These are phyloP conservation scores for Drechslerella coelobrocha DNA, from an alignment of 2,329 filamentous ascomycete genomes.

Conservation along the genomic window DNA sequence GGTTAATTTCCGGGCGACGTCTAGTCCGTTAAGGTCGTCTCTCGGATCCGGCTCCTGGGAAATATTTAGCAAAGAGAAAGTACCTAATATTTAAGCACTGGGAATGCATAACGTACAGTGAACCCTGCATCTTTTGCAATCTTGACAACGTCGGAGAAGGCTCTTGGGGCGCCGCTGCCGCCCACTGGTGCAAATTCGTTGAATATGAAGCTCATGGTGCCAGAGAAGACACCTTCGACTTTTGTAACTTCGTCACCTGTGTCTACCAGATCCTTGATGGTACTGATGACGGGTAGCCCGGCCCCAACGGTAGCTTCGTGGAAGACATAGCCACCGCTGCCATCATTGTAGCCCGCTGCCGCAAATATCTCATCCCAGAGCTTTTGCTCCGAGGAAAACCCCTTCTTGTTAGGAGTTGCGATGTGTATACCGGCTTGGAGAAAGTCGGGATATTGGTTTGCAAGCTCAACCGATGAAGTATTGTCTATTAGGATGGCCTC, in stretches of 20 bases:
- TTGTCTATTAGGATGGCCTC: slow-evolving; percentile 91
- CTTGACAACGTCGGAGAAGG: slow-evolving; percentile 89
- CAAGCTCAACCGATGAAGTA: slow-evolving; percentile 87
- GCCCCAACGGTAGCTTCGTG: slow-evolving; percentile 95
- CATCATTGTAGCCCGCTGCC: slow-evolving; percentile 67
- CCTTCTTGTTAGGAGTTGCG: slow-evolving; percentile 98
- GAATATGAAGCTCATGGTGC: slow-evolving; percentile 97
- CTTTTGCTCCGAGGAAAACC: slow-evolving; percentile 80
- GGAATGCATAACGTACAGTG: slow-evolving; percentile 60
- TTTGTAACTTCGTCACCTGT: slow-evolving; percentile 90
- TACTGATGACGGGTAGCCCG: slow-evolving; percentile 90
- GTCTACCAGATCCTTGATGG: slow-evolving; percentile 88
- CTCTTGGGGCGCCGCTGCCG: slow-evolving; percentile 69
- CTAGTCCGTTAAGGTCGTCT: slow-evolving; percentile 84
- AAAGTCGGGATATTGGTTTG: slow-evolving; percentile 80
- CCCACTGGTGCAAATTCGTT: slow-evolving; percentile 90
- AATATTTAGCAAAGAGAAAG: not conserved
- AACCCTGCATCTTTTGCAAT: slow-evolving; percentile 93
- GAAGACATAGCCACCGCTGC: slow-evolving; percentile 75
- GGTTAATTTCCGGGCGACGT: slow-evolving; percentile 93
- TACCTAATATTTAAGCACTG: not conserved
- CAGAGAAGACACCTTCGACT: slow-evolving; percentile 96
- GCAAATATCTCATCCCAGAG: slow-evolving; percentile 88
- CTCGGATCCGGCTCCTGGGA: slow-evolving; percentile 75
- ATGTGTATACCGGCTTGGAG: slow-evolving; percentile 83